Evolutionary conservation across 2,329 filamentous ascomycete genomes (phyloP), one percentile per base, ranked within the genome.

Genomic region (Emericellopsis cladophorae): DNA sequence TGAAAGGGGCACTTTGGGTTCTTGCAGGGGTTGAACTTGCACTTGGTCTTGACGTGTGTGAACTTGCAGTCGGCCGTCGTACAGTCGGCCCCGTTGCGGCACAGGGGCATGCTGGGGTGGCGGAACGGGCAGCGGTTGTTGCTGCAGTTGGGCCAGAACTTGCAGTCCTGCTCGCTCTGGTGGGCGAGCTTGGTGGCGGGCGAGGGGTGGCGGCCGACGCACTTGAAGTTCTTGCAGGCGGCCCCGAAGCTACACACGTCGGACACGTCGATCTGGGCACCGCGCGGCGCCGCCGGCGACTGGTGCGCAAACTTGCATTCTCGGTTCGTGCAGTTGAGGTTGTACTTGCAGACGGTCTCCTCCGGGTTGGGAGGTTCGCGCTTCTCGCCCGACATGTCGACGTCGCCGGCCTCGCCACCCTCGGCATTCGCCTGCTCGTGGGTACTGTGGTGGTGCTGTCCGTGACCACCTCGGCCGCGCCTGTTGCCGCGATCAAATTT

Each of bases 141-240:
- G 39, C 86, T 82, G 68, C 88, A 95, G 64, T 93, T 86, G 44
- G 89, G 87, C 60, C 78, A 94, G 70, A 88, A 95, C 55, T 83
- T 86, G 75, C 89, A 95, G 54, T 93, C 81, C 58, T 84, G 79
- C 58, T 92, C 84, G 44, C 79, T 74, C 62, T 94, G 84, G 57
- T 90, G 85, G 22, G 81, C 79, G 40, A 76, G 66, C 57, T 79
- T 85, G 50, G 84, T 75, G 6, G 90, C 88, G 2, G 92, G 92
- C 7, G 89, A 95, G 3, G 92, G 92, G 60, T 98, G 92, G 44
- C 87, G 84, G 24, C 76, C 89, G 8, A 84, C 84, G 56, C 92
- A 98, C 65, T 96, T 96, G 53, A 78, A 74, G 69, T 96, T 98
- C 65, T 92, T 94, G 76, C 92, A 98, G 8, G 88, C 88, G 2